Conservation (phyloP, 2,329 filamentous ascomycete genomes). For the Penicillium sp. region DNA sequence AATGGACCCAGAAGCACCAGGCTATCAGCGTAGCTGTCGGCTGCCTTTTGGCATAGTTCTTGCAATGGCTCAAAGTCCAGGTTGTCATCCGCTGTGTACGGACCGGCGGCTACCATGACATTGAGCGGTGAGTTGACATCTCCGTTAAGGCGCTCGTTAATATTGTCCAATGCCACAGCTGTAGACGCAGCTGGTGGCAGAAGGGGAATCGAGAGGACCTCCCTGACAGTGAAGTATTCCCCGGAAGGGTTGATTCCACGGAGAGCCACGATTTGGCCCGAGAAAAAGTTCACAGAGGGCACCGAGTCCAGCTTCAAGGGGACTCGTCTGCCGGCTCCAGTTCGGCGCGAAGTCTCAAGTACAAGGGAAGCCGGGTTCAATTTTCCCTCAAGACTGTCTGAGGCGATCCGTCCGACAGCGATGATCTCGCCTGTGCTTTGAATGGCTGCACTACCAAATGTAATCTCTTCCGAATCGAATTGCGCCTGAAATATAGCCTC, state of each 20-base stretch:
- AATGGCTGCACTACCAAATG: constrained; percentile 81
- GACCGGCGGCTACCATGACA: constrained; percentile 76
- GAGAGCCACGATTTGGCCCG: constrained; percentile 87
- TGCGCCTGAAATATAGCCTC: constrained; percentile 69
- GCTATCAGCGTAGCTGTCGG: constrained; percentile 71
- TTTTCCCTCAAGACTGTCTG: constrained; percentile 78
- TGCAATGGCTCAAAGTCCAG: constrained; percentile 86
- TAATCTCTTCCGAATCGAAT: constrained; percentile 72
- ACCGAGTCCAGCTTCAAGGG: constrained; percentile 73
- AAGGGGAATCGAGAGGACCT: constrained; percentile 72
- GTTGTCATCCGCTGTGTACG: constrained; percentile 89
- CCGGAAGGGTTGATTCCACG: constrained; percentile 85
- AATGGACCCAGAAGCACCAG: constrained; percentile 84
- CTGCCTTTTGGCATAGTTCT: constrained; percentile 74
- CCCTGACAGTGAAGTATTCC: constrained; percentile 73
- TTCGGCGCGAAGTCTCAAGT: constrained; percentile 81
- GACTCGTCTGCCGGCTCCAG: constrained; percentile 77
- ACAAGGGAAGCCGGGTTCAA: constrained; percentile 82
- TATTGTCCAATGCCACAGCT: constrained; percentile 62
- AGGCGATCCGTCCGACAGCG: constrained; percentile 87
- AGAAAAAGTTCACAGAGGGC: constrained; percentile 78
- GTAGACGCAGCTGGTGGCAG: constrained; percentile 72
- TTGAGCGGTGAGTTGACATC: constrained; percentile 68
- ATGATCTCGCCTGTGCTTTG: constrained; percentile 85
- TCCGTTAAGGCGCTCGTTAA: constrained; percentile 67